A percentile compares a stretch with the other conserved stretches of the same genome.
Evolutionary conservation across 202 grass and related monocot genomes (phyloP).

Genomic region (Setaria italica): DNA sequence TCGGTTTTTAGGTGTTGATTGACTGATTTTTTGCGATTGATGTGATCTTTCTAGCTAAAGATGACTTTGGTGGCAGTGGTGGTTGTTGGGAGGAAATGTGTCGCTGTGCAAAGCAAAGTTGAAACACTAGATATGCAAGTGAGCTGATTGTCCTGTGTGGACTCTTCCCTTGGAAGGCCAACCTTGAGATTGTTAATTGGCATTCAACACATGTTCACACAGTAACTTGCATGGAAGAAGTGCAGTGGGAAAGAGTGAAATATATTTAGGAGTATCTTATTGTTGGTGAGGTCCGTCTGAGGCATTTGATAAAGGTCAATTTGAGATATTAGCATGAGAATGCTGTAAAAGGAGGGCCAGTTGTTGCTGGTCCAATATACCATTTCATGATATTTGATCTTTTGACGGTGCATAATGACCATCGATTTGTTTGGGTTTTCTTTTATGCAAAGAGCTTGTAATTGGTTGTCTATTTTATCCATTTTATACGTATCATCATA

Average conservation of each 20-base stretch:
- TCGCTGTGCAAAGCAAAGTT: conserved; percentile 26
- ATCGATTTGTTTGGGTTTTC: conserved; percentile 11
- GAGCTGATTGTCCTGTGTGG: conserved; percentile 16
- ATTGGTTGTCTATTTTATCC: conserved; percentile 20
- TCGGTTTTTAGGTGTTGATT: neutral
- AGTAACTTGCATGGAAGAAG: neutral
- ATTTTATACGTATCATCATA: neutral
- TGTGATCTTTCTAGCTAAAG: conserved; percentile 31
- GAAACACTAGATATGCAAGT: conserved; percentile 7
- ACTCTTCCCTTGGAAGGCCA: conserved; percentile 5
- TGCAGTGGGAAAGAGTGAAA: neutral
- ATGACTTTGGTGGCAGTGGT: conserved; percentile 23
- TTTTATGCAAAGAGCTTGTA: neutral
- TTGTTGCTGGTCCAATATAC: neutral
- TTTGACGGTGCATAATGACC: neutral
- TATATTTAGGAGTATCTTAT: neutral
- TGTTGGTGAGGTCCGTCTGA: conserved; percentile 16
- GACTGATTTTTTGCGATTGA: conserved; percentile 21
- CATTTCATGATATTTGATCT: neutral
- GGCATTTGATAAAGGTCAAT: neutral
- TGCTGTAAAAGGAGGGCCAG: neutral
- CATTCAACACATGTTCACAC: neutral
- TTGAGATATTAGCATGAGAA: conserved; percentile 11
- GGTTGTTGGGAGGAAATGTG: conserved; percentile 38
- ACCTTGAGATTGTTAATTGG: conserved; percentile 1